A percentile compares a stretch with the other conserved stretches of the same genome.
These are phyloP conservation scores for Lactarius tabidus DNA, from an alignment of 768 basidiomycete genomes.

Conservation along the genomic window DNA sequence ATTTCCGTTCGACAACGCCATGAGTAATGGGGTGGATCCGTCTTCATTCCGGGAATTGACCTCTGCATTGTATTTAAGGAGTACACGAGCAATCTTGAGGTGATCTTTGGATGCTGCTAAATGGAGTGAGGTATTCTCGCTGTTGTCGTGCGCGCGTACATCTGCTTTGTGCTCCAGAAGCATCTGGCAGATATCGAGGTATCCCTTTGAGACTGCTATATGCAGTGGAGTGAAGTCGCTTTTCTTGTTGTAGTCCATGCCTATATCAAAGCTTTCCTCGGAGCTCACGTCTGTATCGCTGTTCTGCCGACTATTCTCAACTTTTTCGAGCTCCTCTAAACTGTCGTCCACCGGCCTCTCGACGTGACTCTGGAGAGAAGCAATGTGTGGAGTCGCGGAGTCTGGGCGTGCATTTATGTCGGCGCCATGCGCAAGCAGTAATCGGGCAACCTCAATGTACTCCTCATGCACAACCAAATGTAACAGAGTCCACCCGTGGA, in stretches of 20 bases:
- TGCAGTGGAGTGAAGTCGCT: neutral
- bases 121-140: neutral
- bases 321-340: no score
- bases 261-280: no score
- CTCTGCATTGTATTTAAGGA: neutral
- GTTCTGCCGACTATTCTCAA: no score
- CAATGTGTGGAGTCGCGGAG: neutral
- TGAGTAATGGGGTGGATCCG: neutral
- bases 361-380: no score
- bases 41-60: neutral
- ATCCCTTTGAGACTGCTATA: no score
- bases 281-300: no score
- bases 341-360: no score
- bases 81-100: neutral
- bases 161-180: no score
- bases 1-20: accelerated
- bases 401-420: neutral
- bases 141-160: neutral
- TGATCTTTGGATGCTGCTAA: neutral
- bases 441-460: neutral
- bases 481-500: neutral
- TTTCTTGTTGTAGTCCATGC: no score
- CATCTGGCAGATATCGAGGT: no score
- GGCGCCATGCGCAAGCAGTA: neutral
- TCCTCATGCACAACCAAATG: neutral